A percentile compares a stretch with the other conserved stretches of the same genome.
Evolutionary conservation across 306 rosid species (phyloP).

Genomic region (Alnus glutinosa): DNA sequence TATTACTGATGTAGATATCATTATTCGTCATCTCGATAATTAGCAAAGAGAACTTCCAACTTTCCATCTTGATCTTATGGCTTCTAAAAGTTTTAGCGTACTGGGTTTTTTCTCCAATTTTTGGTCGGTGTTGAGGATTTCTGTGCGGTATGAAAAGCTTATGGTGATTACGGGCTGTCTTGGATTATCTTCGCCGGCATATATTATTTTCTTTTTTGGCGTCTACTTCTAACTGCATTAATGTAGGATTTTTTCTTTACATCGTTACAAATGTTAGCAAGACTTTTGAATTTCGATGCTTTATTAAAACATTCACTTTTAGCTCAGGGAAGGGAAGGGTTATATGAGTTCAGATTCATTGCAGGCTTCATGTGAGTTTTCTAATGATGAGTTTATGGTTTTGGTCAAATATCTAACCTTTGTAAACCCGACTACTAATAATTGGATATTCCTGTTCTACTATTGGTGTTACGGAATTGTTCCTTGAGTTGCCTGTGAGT

Average conservation of each 20-base stretch:
- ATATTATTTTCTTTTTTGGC: neutral
- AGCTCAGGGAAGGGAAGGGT: constrained; percentile 8
- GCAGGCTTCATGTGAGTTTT: constrained; percentile 9
- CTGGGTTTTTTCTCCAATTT: neutral
- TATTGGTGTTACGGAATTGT: neutral
- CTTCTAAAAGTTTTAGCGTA: constrained; percentile 3
- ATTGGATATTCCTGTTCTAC: neutral
- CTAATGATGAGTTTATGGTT: neutral
- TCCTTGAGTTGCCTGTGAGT: neutral
- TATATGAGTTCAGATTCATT: neutral
- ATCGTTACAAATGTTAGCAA: neutral
- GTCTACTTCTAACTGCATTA: constrained; percentile 15
- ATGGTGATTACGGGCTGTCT: constrained; percentile 12
- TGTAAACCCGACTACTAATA: neutral
- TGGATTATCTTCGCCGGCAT: neutral
- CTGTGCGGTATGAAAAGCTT: neutral
- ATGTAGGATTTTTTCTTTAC: constrained; percentile 7
- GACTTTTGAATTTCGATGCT: constrained; percentile 20
- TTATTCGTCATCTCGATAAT: neutral
- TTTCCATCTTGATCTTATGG: constrained; percentile 12
- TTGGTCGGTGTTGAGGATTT: constrained; percentile 11
- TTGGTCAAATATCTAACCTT: neutral
- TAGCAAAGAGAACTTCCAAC: neutral
- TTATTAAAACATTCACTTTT: constrained; percentile 23
- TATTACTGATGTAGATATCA: constrained; percentile 9